These are phyloP conservation scores for Nepenthes mirabilis DNA, from an alignment of 148 eudicot species.

Conservation along the genomic window DNA sequence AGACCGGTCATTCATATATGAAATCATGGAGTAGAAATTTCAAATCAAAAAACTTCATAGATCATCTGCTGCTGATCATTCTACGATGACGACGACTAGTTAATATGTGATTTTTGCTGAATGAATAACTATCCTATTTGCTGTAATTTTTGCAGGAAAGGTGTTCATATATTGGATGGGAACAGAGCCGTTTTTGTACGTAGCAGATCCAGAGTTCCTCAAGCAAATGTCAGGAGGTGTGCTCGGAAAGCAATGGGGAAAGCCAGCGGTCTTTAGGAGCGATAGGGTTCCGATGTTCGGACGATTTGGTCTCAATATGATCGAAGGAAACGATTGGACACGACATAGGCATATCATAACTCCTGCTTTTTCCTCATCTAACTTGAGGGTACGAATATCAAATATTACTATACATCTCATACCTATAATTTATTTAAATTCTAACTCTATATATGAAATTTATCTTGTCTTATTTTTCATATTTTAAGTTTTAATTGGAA, in stretches of 20 bases:
- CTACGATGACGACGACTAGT: too few species aligned
- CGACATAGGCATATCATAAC: slow-evolving; percentile 76
- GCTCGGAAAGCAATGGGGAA: slow-evolving; percentile 80
- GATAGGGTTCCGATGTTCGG: slow-evolving; percentile 93
- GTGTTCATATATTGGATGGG: slow-evolving; percentile 88
- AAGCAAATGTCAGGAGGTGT: slow-evolving; percentile 58
- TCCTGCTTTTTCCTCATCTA: slow-evolving; percentile 75
- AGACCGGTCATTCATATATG: too few species aligned
- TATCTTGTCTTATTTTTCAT: too few species aligned
- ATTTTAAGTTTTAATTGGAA: too few species aligned
- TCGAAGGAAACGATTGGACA: slow-evolving; percentile 74
- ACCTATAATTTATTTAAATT: too few species aligned
- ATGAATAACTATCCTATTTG: background rate
- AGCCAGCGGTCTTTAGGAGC: slow-evolving; percentile 63
- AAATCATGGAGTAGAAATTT: too few species aligned
- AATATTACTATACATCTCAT: too few species aligned
- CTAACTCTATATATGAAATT: too few species aligned
- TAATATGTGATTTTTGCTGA: too few species aligned
- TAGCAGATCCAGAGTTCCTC: slow-evolving; percentile 69
- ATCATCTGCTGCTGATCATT: too few species aligned
- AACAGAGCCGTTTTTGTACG: slow-evolving; percentile 78
- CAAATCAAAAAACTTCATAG: too few species aligned
- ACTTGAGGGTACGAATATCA: slow-evolving; percentile 44
- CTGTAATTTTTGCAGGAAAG: slow-evolving; percentile 43
- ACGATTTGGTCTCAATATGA: slow-evolving; percentile 58